Evolutionary conservation across 345 rosid genomes (phyloP).

Genomic region (Brassica nigra): DNA sequence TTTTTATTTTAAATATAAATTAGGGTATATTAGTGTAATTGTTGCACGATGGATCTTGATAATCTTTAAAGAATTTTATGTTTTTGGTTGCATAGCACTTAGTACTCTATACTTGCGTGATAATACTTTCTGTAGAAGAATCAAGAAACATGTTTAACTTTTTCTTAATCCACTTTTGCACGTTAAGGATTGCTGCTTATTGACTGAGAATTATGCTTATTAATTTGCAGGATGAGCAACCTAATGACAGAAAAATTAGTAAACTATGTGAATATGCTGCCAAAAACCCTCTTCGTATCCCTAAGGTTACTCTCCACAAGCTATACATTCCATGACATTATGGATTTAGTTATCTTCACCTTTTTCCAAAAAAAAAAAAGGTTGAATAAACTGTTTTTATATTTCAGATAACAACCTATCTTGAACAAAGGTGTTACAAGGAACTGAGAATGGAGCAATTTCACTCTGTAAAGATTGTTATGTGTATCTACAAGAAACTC

Average conservation of each 20-base stretch:
- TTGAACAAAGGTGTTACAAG: constrained; percentile 81
- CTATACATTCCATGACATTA: not conserved
- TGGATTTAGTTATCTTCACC: not conserved
- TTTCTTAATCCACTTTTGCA: not conserved
- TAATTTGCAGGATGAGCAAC: constrained; percentile 3
- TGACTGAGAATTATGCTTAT: not conserved
- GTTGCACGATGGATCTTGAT: not conserved
- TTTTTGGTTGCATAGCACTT: too few relatives aligned
- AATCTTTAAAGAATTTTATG: too few relatives aligned
- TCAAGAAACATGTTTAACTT: not conserved
- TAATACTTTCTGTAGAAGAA: too few relatives aligned
- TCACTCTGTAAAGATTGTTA: constrained; percentile 57
- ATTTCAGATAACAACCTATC: constrained; percentile 62
- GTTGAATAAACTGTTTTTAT: constrained; percentile 16
- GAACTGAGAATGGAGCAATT: constrained; percentile 71
- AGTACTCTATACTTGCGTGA: too few relatives aligned
- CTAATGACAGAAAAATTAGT: not conserved
- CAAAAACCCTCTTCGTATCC: constrained; percentile 73
- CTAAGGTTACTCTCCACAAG: constrained; percentile 44
- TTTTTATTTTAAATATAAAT: not conserved
- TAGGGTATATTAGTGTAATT: not conserved
- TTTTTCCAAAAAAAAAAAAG: not conserved
- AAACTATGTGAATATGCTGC: constrained; percentile 61
- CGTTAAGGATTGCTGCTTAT: not conserved
- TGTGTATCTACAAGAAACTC: constrained; percentile 67